A percentile compares a stretch with the other conserved stretches of the same genome.
Conservation (phyloP, 345 rosid genomes). For the Populus pruinosa region DNA sequence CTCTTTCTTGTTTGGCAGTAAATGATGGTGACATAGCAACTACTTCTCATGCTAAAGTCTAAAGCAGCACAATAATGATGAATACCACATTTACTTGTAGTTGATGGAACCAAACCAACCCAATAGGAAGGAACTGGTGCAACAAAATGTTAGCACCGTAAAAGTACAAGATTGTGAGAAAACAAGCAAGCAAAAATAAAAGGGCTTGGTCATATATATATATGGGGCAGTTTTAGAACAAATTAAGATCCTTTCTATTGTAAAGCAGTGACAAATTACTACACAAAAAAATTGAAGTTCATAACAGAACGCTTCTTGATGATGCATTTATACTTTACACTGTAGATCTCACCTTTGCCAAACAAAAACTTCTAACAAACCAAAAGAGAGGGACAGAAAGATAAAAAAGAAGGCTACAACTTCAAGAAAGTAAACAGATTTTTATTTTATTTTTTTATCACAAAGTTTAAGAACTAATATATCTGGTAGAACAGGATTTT, state of each 20-base stretch:
- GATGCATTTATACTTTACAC: constrained; percentile 21
- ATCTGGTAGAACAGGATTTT: constrained; percentile 18
- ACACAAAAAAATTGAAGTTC: background rate
- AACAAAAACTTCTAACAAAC: background rate
- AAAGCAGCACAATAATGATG: constrained; percentile 39
- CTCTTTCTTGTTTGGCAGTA: constrained; percentile 25
- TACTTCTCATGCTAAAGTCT: constrained; percentile 38
- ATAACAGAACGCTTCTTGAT: constrained; percentile 12
- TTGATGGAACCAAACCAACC: constrained; percentile 27
- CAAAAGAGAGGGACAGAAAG: background rate
- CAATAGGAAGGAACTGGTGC: constrained; percentile 14
- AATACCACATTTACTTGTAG: constrained; percentile 28
- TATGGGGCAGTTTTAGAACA: constrained; percentile 4
- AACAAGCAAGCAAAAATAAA: background rate
- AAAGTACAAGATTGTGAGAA: constrained; percentile 1
- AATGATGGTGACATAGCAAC: constrained; percentile 48
- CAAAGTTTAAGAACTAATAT: constrained; percentile 17
- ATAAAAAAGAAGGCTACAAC: constrained; percentile 11
- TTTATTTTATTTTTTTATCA: constrained; percentile 2
- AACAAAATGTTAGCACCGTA: constrained; percentile 13
- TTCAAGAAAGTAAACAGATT: constrained; percentile 28
- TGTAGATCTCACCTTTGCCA: constrained; percentile 31
- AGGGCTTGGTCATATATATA: too few species aligned
- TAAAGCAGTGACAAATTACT: constrained; percentile 14
- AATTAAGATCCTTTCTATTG: background rate